Conservation (phyloP, 345 rosid genomes). For the Triadica sebifera region DNA sequence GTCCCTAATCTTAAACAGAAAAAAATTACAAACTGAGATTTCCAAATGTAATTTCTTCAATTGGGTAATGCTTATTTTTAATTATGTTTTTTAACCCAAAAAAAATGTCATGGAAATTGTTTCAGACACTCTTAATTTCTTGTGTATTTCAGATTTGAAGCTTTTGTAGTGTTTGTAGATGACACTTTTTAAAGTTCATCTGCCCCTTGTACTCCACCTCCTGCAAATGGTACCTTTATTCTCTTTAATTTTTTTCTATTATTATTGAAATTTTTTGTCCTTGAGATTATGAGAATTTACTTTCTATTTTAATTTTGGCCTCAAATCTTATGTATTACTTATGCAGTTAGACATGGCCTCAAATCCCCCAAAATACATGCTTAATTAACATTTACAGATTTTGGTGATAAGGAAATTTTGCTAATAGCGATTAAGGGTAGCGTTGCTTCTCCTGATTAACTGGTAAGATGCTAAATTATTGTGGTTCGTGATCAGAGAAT, state of each 20-base stretch:
- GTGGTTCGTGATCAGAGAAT: neutral
- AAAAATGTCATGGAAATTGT: too few species aligned
- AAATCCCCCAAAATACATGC: too few species aligned
- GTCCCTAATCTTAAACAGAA: conserved; percentile 1
- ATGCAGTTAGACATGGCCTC: too few species aligned
- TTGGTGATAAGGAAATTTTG: neutral
- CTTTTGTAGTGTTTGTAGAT: neutral
- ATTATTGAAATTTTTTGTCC: too few species aligned
- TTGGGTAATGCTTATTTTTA: conserved; percentile 15
- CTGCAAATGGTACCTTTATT: conserved; percentile 53
- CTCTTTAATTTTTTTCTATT: neutral
- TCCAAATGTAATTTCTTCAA: conserved; percentile 8
- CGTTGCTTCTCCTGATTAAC: neutral
- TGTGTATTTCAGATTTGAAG: conserved; percentile 11
- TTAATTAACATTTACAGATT: neutral
- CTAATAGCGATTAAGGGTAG: conserved; percentile 1
- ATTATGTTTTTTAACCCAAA: neutral
- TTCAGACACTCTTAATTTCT: neutral
- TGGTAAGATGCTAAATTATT: neutral
- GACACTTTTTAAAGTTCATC: conserved; percentile 1
- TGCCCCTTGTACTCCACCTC: conserved; percentile 54
- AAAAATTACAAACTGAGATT: neutral
- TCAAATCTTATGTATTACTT: too few species aligned
- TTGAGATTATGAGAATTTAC: too few species aligned
- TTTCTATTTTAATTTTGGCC: too few species aligned